Evolutionary conservation across 768 basidiomycete species (phyloP), one percentile per base, ranked within the genome.

Genomic region (Daedalea quercina): DNA sequence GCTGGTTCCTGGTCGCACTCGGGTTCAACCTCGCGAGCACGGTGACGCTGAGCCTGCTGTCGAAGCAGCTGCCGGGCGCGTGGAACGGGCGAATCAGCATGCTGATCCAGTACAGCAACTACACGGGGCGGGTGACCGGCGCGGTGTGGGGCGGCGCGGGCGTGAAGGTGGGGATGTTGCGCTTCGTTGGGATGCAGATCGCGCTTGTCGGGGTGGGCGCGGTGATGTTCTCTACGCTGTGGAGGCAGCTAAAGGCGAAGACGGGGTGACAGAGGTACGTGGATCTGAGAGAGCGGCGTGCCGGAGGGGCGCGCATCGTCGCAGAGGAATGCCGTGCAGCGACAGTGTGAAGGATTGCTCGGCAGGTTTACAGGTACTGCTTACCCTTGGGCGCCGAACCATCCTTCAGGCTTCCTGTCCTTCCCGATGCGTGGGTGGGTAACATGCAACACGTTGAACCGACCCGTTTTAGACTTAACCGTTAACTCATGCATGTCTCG

Each of bases 1-100:
- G 67, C 53, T 76, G 82, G 81, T 77, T 77, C 69, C 71, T 78
- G 37, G 70, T 86, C 22, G 84, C 86, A 23, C 72, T 86, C 3
- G 85, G 86, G 1, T 87, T 87, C 72, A 87, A 87, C 65, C 69
- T 87, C 11, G 77, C 82, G n/a, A 83, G 77, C 57, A 86, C 83
- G 1, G 79, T 81, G 52, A 86, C 85, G 28, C 69, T 86, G 55
- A 82, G 81, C 53, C 63, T 85, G 51, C 66, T 87, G 24, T 82
- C 80, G 55, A 87, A 88, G 65, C 84, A 84, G 64, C 72, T 87
- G 26, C 84, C 85, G 1, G 71, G 74, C 6, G 66, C 69, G 53
- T 86, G 81, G 80, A 86, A 84, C 59, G 71, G 73, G 24, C 70
- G 73, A 24, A 73, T 73, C n/a, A 78, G 73, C 75, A 65, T 84